A percentile compares a stretch with the other conserved stretches of the same genome.
These are phyloP conservation scores for Coemansia sp. DNA, from an alignment of 192 early-diverging fungal species.

Conservation along the genomic window DNA sequence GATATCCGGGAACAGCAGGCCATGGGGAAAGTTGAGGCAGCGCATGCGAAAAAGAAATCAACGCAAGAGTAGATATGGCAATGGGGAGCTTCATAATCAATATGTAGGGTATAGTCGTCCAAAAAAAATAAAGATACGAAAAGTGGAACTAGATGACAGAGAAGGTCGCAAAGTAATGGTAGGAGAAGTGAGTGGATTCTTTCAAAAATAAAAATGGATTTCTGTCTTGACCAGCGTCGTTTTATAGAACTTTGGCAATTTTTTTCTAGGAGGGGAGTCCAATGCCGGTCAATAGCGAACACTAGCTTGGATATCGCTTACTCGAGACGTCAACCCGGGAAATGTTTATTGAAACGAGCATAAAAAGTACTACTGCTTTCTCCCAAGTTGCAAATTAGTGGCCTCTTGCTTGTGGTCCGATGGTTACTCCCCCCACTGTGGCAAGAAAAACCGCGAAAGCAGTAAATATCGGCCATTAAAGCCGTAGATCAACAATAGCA, in stretches of 20 bases:
- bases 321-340: neutral
- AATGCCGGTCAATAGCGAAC: neutral
- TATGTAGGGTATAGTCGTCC: neutral
- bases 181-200: neutral
- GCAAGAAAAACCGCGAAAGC: neutral
- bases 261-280: neutral
- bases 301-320: neutral
- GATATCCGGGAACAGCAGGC: conserved; percentile 33
- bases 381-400: neutral
- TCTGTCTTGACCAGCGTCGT: neutral
- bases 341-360: neutral
- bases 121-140: neutral
- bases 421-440: neutral
- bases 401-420: neutral
- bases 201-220: neutral
- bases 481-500: neutral
- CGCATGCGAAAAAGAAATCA: conserved; percentile 18
- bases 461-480: neutral
- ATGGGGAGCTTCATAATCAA: conserved; percentile 37
- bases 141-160: neutral
- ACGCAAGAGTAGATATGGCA: conserved; percentile 39
- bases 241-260: neutral
- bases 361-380: neutral
- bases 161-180: neutral
- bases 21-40: conserved; percentile 22